These are phyloP conservation scores for Hypholoma fasciculare DNA, from an alignment of 768 basidiomycete genomes.

Conservation along the genomic window DNA sequence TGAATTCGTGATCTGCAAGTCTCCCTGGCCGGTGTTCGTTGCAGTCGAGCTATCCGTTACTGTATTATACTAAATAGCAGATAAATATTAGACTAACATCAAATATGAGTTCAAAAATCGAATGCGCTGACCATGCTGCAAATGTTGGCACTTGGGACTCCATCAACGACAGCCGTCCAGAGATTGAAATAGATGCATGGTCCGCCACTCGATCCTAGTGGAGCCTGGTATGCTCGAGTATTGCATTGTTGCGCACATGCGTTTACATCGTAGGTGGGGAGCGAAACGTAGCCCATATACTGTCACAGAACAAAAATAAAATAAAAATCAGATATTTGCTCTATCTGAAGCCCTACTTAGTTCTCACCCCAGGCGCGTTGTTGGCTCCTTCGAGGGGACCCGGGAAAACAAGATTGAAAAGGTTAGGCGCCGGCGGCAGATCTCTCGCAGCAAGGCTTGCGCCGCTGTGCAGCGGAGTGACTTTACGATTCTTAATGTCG, in stretches of 20 bases:
- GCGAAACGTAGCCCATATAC: slow-evolving; percentile 5
- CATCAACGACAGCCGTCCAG: slow-evolving; percentile 8
- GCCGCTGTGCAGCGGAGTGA: neutral
- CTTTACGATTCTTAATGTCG: neutral
- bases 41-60: slow-evolving; percentile 13
- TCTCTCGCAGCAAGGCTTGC: neutral
- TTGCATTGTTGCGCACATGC: slow-evolving; percentile 8
- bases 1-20: slow-evolving; percentile 5
- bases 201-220: neutral
- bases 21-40: slow-evolving; percentile 14
- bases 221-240: neutral
- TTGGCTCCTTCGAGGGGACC: neutral
- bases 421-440: neutral
- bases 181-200: slow-evolving; percentile 14
- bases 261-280: neutral
- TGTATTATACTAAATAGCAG: slow-evolving; percentile 7
- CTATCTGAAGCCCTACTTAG: no score
- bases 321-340: neutral
- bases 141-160: neutral
- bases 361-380: neutral
- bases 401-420: neutral
- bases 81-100: neutral
- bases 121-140: slow-evolving; percentile 1
- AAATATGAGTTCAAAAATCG: neutral
- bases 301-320: neutral